Evolutionary conservation across 768 basidiomycete species (phyloP).

Genomic region (Mycena latifolia): DNA sequence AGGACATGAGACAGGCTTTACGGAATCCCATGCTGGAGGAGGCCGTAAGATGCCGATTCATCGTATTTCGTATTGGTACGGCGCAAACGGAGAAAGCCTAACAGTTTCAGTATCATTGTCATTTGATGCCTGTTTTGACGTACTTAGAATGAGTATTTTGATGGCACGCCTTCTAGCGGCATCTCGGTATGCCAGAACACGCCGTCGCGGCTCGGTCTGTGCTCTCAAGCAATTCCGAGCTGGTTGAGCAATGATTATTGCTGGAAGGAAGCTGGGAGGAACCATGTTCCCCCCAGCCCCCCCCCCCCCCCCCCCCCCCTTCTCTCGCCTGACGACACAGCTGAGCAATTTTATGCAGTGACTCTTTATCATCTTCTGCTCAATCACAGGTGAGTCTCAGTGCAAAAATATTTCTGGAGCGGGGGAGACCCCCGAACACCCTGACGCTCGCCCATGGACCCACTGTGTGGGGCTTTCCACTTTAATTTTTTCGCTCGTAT

Average conservation of each 20-base stretch:
- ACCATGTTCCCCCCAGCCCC: constrained; percentile 15
- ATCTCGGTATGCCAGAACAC: constrained; percentile 12
- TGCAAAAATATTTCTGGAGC: constrained; percentile 13
- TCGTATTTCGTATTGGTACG: constrained; percentile 8
- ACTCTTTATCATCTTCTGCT: constrained; percentile 11
- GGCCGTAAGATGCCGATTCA: constrained; percentile 16
- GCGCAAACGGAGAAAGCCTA: constrained; percentile 14
- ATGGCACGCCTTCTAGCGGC: constrained; percentile 16
- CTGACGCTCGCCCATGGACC: constrained; percentile 9
- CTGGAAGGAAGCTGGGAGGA: constrained; percentile 9
- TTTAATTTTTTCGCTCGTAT: too few species aligned
- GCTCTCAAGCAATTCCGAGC: constrained; percentile 16
- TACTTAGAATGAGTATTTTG: constrained; percentile 22
- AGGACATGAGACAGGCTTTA: too few species aligned
- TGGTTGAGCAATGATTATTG: constrained; percentile 11
- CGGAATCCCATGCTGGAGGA: constrained; percentile 3
- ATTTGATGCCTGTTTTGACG: constrained; percentile 21
- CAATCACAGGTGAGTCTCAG: constrained; percentile 9
- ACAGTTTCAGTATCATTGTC: constrained; percentile 15
- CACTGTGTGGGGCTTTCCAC: too few species aligned
- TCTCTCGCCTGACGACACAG: constrained; percentile 10
- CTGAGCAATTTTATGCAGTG: constrained; percentile 15
- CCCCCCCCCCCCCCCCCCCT: too few species aligned
- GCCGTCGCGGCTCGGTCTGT: constrained; percentile 16
- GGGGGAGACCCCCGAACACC: constrained; percentile 8